phyloP scores from a whole-genome alignment of 2,329 filamentous ascomycete species.

The Diaporthe australafricana region DNA sequence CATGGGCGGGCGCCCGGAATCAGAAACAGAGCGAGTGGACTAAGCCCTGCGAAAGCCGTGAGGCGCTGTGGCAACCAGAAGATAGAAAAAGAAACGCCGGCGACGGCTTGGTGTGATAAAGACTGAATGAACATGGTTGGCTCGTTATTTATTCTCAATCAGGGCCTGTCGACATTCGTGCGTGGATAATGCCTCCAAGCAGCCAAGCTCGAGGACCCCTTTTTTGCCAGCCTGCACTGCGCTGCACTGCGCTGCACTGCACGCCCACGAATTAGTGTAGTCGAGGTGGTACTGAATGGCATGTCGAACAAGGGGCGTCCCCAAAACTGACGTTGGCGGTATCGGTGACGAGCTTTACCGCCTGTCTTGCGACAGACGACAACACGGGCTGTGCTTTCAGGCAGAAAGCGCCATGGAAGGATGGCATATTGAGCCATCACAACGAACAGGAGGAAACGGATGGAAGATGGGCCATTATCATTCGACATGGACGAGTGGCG shows the following conservation, averaged over 20 bases:
- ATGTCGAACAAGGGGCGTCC: conserved; percentile 10
- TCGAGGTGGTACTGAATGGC: conserved; percentile 15
- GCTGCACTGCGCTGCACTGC: background rate
- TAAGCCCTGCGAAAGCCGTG: conserved; percentile 24
- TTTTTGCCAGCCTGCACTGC: background rate
- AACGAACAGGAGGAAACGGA: background rate
- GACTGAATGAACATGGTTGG: background rate
- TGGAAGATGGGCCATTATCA: background rate
- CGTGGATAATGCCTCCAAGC: background rate
- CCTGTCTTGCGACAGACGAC: conserved; percentile 17
- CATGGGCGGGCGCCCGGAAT: background rate
- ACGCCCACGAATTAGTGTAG: background rate
- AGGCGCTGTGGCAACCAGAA: background rate
- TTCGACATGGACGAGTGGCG: background rate
- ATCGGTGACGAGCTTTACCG: conserved; percentile 15
- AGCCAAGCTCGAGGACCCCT: background rate
- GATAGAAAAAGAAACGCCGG: background rate
- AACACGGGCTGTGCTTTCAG: conserved; percentile 3
- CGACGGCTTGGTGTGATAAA: background rate
- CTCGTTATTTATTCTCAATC: conserved; percentile 8
- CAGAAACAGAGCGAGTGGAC: background rate
- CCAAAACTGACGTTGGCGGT: conserved; percentile 4
- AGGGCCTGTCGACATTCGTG: background rate
- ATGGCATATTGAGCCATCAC: background rate
- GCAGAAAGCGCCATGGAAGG: background rate